Conservation (phyloP, 2,329 filamentous ascomycete species). For the Emmonsiellopsis sp. region DNA sequence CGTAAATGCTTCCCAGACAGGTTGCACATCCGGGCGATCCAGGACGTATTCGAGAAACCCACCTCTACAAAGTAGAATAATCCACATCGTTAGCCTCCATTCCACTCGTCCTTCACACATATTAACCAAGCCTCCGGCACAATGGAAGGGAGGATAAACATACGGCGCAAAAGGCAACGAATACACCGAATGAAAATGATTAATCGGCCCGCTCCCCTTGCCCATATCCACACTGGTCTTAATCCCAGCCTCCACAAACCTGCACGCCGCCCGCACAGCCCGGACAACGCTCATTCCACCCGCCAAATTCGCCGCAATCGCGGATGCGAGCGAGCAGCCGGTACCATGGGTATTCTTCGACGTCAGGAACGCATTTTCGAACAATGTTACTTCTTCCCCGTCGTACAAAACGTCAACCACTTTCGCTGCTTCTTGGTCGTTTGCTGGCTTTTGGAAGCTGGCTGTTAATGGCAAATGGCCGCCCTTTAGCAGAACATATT, state of each 20-base stretch:
- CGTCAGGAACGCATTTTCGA: slow-evolving; percentile 61
- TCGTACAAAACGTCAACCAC: slow-evolving; percentile 73
- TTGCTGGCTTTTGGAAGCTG: slow-evolving; percentile 50
- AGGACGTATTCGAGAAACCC: slow-evolving; percentile 78
- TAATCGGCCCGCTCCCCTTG: slow-evolving; percentile 54
- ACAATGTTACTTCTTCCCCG: slow-evolving; percentile 44
- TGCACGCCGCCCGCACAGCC: slow-evolving; percentile 47
- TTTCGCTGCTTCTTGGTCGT: slow-evolving; percentile 50
- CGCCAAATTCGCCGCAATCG: slow-evolving; percentile 55
- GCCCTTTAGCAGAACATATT: slow-evolving; percentile 79
- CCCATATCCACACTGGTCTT: slow-evolving; percentile 47
- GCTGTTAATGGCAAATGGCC: slow-evolving; percentile 73
- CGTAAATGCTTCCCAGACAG: slow-evolving; percentile 65
- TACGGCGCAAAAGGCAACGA: slow-evolving; percentile 50
- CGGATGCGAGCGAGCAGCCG: slow-evolving; percentile 81
- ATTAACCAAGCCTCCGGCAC: slow-evolving; percentile 2
- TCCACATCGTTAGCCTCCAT: not conserved
- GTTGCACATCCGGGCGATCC: slow-evolving; percentile 61
- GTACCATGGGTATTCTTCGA: slow-evolving; percentile 88
- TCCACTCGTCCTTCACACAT: not conserved
- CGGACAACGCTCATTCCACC: slow-evolving; percentile 37
- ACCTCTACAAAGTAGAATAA: slow-evolving; percentile 41
- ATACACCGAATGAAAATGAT: slow-evolving; percentile 57
- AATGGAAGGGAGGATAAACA: slow-evolving; percentile 14
- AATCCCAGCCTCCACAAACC: slow-evolving; percentile 54